Base-by-base conservation (phyloP, 2,329 filamentous ascomycete genomes). In the Gyromitra esculenta region DNA sequence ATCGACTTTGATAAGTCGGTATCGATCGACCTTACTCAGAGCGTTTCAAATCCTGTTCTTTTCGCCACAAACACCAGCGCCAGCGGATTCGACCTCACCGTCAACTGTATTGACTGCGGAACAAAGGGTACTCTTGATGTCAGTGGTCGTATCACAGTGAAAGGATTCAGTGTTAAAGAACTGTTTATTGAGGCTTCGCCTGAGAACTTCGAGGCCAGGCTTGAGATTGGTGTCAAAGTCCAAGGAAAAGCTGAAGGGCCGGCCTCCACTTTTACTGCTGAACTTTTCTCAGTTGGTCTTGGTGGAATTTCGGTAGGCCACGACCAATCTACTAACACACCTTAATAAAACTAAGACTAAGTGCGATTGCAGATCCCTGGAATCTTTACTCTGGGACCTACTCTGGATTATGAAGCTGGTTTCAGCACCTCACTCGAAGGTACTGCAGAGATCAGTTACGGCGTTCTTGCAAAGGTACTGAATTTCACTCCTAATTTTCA, bases 301-400 rank as follows among this genome's bases (percentile, higher is more conserved):
- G 67, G 57, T 25, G 67, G 56, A 1, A 52, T 70, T 18, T 31
- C 31, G 3, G 67, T 70, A 54, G n/a, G 56, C 15, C n/a, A 25
- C 11, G 1, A 1, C 15, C 15, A 13, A 8, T 18, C 8, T 43
- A 11, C 8, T 11, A 13, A 45, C 15, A 37, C 15, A 13, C 8
- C 18, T 52, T 15, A 39, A 39, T 3, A 4, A 1, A 11, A 15
- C 18, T 31, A 18, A 45, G 25, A 31, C 37, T 57, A 59, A 68
- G 18, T 13, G 13, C 48, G n/a, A 50, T n/a, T 62, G 7, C 18
- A 70, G 67, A 70, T 70, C 6, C 67, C 67, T 11, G 67, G 67
- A n/a, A 70, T 70, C 15, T 62, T 70, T 18, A 70, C 67, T 7
- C 52, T 70, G 11, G 67, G 67, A 11, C 67, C 67, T n/a, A 70